Percentiles rank a stretch among this genome's conserved stretches.
These are phyloP conservation scores for Imleria badia DNA, from an alignment of 768 basidiomycete species.

Conservation along the genomic window DNA sequence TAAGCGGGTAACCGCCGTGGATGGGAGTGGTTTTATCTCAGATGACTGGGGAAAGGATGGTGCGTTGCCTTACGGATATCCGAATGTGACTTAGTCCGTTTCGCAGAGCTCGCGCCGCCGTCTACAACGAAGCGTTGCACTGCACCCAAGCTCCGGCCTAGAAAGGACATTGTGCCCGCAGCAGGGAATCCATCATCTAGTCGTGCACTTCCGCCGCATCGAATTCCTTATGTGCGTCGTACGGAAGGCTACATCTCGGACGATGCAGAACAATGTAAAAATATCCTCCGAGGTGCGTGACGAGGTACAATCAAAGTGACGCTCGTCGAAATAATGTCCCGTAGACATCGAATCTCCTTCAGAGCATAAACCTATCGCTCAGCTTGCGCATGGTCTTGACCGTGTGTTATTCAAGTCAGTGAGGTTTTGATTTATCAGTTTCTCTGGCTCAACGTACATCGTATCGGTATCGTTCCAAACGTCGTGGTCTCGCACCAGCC, in stretches of 20 bases:
- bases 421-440: neutral
- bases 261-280: neutral
- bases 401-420: slow-evolving; percentile 76
- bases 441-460: neutral
- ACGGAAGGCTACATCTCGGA: slow-evolving; percentile 26
- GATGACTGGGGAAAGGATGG: slow-evolving; percentile 29
- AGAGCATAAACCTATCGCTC: slow-evolving; percentile 56
- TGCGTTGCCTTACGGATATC: neutral
- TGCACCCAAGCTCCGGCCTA: neutral
- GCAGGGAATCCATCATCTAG: neutral
- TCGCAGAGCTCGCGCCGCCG: slow-evolving; percentile 17
- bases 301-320: neutral
- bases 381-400: slow-evolving; percentile 63
- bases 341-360: slow-evolving; percentile 46
- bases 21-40: slow-evolving; percentile 2
- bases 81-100: neutral
- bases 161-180: slow-evolving; percentile 2
- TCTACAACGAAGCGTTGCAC: neutral
- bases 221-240: slow-evolving; percentile 26
- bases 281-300: slow-evolving; percentile 20
- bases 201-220: slow-evolving; percentile 22
- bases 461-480: neutral
- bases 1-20: neutral
- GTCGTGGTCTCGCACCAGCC: slow-evolving; percentile 43
- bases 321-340: neutral